Conservation (phyloP, 2,329 filamentous ascomycete species). For the Cladosporium sp. region DNA sequence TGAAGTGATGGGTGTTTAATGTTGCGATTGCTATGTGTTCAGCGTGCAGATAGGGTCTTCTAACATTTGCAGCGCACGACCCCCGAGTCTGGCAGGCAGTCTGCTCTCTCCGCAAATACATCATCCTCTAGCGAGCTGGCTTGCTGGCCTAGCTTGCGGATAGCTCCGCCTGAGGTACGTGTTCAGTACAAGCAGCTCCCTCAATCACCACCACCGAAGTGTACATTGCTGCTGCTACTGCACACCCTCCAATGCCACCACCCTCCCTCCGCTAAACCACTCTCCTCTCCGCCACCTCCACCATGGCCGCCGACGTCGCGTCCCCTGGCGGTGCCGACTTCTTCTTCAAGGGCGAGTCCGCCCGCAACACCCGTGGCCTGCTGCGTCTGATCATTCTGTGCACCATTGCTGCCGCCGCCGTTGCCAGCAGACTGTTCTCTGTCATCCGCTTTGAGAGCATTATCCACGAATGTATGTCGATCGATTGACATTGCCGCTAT, state of each 20-base stretch:
- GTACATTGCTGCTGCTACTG: not conserved
- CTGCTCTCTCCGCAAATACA: conserved; percentile 2
- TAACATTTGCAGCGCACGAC: conserved; percentile 5
- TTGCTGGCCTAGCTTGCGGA: not conserved
- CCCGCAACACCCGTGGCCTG: conserved; percentile 78
- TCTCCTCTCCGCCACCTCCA: conserved; percentile 14
- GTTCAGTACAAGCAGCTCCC: conserved; percentile 9
- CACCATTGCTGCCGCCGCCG: conserved; percentile 86
- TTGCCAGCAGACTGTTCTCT: conserved; percentile 93
- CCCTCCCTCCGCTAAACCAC: not conserved
- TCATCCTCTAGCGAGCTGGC: not conserved
- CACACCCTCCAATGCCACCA: conserved; percentile 12
- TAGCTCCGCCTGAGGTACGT: not conserved
- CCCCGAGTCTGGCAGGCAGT: conserved; percentile 4
- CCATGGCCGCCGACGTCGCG: conserved; percentile 25
- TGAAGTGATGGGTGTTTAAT: not conserved
- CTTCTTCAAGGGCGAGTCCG: conserved; percentile 75
- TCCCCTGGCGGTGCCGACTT: conserved; percentile 32
- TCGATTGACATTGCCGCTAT: not conserved
- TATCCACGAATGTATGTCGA: conserved; percentile 84
- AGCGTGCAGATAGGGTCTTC: not conserved
- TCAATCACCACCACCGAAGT: not conserved
- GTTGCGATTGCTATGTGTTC: not conserved
- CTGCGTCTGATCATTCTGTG: conserved; percentile 86
- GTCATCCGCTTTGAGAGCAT: conserved; percentile 99